Evolutionary conservation across 192 early-diverging fungal genomes (phyloP), one percentile per base, ranked within the genome.

Genomic region (Endogone sp.): DNA sequence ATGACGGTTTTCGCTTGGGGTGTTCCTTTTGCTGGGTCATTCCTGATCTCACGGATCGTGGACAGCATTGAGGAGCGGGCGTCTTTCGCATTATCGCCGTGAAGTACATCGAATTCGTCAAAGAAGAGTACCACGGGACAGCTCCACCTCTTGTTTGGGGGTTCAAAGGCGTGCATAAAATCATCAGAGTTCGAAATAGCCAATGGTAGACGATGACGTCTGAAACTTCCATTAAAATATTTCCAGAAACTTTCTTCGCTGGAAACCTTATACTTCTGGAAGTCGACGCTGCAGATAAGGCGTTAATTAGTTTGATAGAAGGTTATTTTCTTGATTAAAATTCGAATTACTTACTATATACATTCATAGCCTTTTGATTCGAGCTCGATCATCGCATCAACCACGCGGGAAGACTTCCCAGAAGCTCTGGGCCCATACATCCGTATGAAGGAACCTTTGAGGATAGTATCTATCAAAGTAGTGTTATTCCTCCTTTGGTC

Each of bases 281-380:
- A 29, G 4, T 56, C 56, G 49, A 68, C 4, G 23, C 66, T 68
- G 22, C 28, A 37, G 10, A 23, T 25, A 61, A 37, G 21, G 29
- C n/a, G 55, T 59, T 59, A 59, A 24, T 58, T 56, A 66, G 29
- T 37, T 30, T 3, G 13, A 16, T 61, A 55, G n/a, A n/a, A n/a
- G n/a, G n/a, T n/a, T n/a, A n/a, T n/a, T n/a, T n/a, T n/a, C n/a
- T n/a, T n/a, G n/a, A n/a, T n/a, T n/a, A n/a, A n/a, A n/a, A n/a
- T n/a, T n/a, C n/a, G n/a, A n/a, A n/a, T 60, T 32, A 69, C 74
- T 71, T 75, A 75, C 74, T 75, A 75, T 3, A 71, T 67, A 56
- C 74, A 71, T 54, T 61, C 31, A 27, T n/a, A 75, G 65, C 59
- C 67, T 3, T 68, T 66, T 60, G 62, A 67, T 56, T 67, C 63